phyloP scores from a whole-genome alignment of 306 rosid genomes.

The Lithocarpus polystachyus region DNA sequence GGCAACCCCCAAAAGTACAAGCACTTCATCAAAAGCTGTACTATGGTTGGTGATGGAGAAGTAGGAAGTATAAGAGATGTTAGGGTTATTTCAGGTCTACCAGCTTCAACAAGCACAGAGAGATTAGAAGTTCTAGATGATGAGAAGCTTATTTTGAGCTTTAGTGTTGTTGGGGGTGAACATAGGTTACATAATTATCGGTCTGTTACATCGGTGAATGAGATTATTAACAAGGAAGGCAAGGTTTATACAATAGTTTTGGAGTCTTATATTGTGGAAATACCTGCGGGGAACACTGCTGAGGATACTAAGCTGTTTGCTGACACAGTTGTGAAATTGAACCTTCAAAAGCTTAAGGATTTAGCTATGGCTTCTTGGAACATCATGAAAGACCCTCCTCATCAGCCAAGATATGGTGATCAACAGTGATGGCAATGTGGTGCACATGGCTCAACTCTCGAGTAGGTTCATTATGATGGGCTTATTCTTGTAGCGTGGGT shows the following conservation, averaged over 20 bases:
- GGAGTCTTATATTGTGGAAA: slow-evolving; percentile 79
- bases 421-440: background rate
- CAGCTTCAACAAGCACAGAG: slow-evolving; percentile 87
- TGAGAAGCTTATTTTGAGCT: slow-evolving; percentile 66
- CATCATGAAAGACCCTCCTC: background rate
- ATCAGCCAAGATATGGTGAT: background rate
- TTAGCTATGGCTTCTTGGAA: slow-evolving; percentile 35
- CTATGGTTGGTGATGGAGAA: slow-evolving; percentile 61
- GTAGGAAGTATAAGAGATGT: slow-evolving; percentile 84
- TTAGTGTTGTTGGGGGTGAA: slow-evolving; percentile 79
- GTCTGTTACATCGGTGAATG: slow-evolving; percentile 76
- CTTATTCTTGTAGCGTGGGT: background rate
- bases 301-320: slow-evolving; percentile 85
- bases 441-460: background rate
- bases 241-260: slow-evolving; percentile 61
- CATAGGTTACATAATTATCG: slow-evolving; percentile 73
- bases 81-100: slow-evolving; percentile 77
- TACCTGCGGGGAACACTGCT: slow-evolving; percentile 82
- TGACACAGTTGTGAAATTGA: slow-evolving; percentile 82
- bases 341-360: slow-evolving; percentile 78
- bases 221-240: slow-evolving; percentile 42
- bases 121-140: slow-evolving; percentile 83
- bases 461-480: background rate
- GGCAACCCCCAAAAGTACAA: slow-evolving; percentile 76
- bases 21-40: slow-evolving; percentile 84